These are phyloP conservation scores for Annulohypoxylon nitens DNA, from an alignment of 495 filamentous ascomycete species.

Conservation along the genomic window DNA sequence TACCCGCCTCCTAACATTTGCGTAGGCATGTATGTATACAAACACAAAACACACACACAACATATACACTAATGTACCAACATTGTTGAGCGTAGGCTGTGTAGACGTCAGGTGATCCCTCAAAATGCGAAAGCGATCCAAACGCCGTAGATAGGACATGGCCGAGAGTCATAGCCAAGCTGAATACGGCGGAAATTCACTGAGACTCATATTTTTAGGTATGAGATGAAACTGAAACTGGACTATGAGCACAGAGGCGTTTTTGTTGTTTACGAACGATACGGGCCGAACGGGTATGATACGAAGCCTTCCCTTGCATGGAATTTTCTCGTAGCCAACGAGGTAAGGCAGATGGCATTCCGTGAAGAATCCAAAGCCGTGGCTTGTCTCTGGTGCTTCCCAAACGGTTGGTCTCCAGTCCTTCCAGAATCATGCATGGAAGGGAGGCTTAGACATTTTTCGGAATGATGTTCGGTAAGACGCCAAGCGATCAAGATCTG, in stretches of 20 bases:
- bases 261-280: not conserved
- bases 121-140: conserved; percentile 2
- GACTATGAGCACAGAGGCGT: conserved; percentile 3
- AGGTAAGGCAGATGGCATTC: not conserved
- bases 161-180: not conserved
- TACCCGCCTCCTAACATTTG: not conserved
- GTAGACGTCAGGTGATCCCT: conserved; percentile 4
- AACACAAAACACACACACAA: not conserved
- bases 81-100: conserved; percentile 3
- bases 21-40: too few relatives aligned
- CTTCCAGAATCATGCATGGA: conserved; percentile 46
- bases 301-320: conserved; percentile 7
- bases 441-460: conserved; percentile 46
- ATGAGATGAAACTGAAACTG: not conserved
- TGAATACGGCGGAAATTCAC: conserved; percentile 12
- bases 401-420: conserved; percentile 29
- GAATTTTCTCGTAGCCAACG: conserved; percentile 5
- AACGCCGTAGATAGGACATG: conserved; percentile 16
- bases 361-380: conserved; percentile 17
- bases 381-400: conserved; percentile 16
- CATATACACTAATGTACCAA: not conserved
- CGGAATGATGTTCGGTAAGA: conserved; percentile 20
- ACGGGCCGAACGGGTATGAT: not conserved
- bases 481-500: conserved; percentile 41
- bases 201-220: conserved; percentile 17